Evolutionary conservation across 2,329 filamentous ascomycete species (phyloP), one percentile per base, ranked within the genome.

Genomic region (Penicillium sp.): DNA sequence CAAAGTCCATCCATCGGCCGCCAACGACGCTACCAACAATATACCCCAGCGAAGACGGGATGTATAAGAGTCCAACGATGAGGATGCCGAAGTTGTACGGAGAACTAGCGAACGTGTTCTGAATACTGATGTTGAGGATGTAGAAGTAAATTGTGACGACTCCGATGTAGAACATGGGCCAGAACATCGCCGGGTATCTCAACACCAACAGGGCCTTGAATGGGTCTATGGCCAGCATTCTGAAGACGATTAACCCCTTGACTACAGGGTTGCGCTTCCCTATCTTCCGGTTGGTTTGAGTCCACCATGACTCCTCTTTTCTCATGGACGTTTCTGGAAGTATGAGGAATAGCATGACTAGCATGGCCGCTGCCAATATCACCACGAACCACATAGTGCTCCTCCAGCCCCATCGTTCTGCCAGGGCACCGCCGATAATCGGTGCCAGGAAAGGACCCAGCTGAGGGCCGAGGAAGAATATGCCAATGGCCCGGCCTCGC

Each of bases 401-500:
- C 63, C 85, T 78, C 89, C 89, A 91, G 1, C 85, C 83, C 60
- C 86, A 83, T 8, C 68, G 76, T 61, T 87, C 72, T 0, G 85
- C 78, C 8, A 92, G 73, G 0, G 79, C 83, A 24, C 88, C 89
- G 54, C 88, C 89, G 28, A 91, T 78, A 51, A 92, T 86, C 2
- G 89, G 89, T 0, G 85, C 83, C 3, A 90, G 69, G 6, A 91
- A 71, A 0, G 89, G 89, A 4, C 89, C 90, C 47, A 85, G 81
- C 8, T 94, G 72, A 0, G 90, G 90, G 0, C 90, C 90, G 0
- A 94, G 79, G 64, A 92, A 94, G 71, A 93, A 94, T 35, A 89
- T 79, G 1, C 88, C 84, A 89, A 94, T 93, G 14, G 90, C 90
- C 12, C 77, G 77, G 2, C 90, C 90, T 49, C 90, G 79, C 68